Evolutionary conservation across 1,284 basidiomycete species (phyloP).

Genomic region (Cryptococcus sp.): DNA sequence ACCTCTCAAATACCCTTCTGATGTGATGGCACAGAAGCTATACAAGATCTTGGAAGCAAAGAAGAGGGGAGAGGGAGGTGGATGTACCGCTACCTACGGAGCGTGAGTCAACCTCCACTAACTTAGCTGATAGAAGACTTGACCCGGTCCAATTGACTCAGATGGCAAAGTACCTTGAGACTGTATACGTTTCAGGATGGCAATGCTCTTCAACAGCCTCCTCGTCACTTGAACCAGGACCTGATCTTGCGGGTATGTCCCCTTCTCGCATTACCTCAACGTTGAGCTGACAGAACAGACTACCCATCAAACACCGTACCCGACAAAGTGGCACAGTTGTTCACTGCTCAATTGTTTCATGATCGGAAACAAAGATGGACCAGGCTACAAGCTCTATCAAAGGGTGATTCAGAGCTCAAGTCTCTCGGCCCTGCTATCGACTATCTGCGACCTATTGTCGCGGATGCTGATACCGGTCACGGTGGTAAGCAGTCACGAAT

Average conservation of each 20-base stretch:
- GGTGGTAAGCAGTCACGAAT: slow-evolving; percentile 53
- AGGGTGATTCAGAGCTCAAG: slow-evolving; percentile 51
- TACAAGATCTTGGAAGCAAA: slow-evolving; percentile 55
- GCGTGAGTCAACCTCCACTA: slow-evolving; percentile 63
- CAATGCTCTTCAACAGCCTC: slow-evolving; percentile 82
- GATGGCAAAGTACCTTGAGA: slow-evolving; percentile 92
- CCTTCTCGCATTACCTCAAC: slow-evolving; percentile 4
- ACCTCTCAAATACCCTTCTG: slow-evolving; percentile 78
- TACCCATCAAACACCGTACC: slow-evolving; percentile 62
- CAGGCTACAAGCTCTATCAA: slow-evolving; percentile 43
- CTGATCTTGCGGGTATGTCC: slow-evolving; percentile 80
- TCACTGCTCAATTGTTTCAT: slow-evolving; percentile 61
- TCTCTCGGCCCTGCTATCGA: slow-evolving; percentile 63
- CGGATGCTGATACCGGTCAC: slow-evolving; percentile 80
- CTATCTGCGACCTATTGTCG: slow-evolving; percentile 88
- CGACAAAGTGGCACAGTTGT: slow-evolving; percentile 61
- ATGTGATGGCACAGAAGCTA: slow-evolving; percentile 82
- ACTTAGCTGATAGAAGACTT: slow-evolving; percentile 55
- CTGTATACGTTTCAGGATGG: slow-evolving; percentile 96
- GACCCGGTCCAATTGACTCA: slow-evolving; percentile 94
- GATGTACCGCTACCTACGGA: slow-evolving; percentile 65
- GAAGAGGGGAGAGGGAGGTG: slow-evolving; percentile 46
- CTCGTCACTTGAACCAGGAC: slow-evolving; percentile 95
- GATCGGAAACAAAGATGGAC: slow-evolving; percentile 65
- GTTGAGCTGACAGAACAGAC: slow-evolving; percentile 40